Evolutionary conservation across 352 stramenopile genomes (phyloP).

Genomic region (Globisporangium barbulae): DNA sequence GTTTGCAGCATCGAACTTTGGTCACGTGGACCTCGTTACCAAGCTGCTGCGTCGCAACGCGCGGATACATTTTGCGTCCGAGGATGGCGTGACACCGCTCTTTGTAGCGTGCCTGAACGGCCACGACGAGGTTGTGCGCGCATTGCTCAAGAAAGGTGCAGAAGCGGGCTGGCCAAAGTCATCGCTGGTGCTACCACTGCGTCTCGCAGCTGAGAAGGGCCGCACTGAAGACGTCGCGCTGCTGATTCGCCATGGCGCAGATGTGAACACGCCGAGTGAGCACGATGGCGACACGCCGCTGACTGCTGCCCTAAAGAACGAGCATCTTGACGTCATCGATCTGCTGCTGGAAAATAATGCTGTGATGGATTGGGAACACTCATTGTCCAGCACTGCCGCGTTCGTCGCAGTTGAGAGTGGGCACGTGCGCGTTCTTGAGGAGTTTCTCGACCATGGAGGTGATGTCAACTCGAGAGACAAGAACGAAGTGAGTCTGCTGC

Average conservation of each 20-base stretch:
- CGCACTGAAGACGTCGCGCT: conserved; percentile 1
- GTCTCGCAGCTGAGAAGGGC: conserved; percentile 3
- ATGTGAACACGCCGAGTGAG: conserved; percentile 2
- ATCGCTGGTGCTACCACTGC: background rate
- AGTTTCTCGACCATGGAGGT: conserved; percentile 9
- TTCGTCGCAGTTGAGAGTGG: conserved; percentile 6
- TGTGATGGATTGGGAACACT: conserved; percentile 4
- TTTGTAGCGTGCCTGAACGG: conserved; percentile 8
- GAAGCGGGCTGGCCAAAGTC: background rate
- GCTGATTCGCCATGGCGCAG: conserved; percentile 1
- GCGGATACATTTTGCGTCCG: background rate
- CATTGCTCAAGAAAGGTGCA: conserved; percentile 1
- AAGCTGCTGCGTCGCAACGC: conserved; percentile 6
- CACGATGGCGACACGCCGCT: conserved; percentile 4
- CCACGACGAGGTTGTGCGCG: background rate
- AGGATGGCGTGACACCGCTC: conserved; percentile 2
- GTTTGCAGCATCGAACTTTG: conserved; percentile 3
- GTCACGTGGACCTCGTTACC: conserved; percentile 1
- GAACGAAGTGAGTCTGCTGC: conserved; percentile 12
- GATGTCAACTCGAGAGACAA: background rate
- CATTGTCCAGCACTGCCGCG: background rate
- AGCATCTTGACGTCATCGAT: conserved; percentile 5
- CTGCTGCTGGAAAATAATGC: conserved; percentile 9
- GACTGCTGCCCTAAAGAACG: background rate
- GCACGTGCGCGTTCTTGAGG: background rate